Evolutionary conservation across 768 basidiomycete species (phyloP), one percentile per base, ranked within the genome.

Genomic region (Phanerochaete carnosa): DNA sequence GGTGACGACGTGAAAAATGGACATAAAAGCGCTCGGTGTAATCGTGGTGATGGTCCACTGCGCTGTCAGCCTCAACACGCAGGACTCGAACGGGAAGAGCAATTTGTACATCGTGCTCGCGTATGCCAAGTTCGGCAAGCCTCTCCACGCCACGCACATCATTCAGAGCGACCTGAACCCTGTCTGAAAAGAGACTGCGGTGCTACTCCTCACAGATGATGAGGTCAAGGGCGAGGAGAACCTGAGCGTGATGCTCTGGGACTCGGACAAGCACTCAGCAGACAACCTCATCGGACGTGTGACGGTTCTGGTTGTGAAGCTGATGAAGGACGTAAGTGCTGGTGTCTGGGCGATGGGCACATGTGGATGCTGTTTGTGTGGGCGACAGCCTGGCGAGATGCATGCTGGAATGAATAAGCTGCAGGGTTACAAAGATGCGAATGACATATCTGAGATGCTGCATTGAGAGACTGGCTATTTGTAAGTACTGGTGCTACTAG

Each of bases 221-320:
- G 81, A 83, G 61, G 72, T 83, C 54, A 79, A 80, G 69, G 73
- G 78, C 4, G 77, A 79, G 64, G 82, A 83, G 64, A 75, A 79
- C 45, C 65, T 80, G 28, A 65, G 72, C 6, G 74, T 72, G 15
- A 80, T 78, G 79, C 70, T 81, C 9, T 81, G 80, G 80, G 80
- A 81, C 62, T 77, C 75, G 28, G 80, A 81, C 63, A 75, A 76
- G 66, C 68, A 70, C 33, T 65, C 65, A 32, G 74, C 77, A 28
- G 79, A 80, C 62, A 80, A 83, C 64, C 68, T 81, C 11, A 76
- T 81, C 33, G 80, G 80, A 4, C 73, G 80, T 29, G 70, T 81
- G 25, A 72, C 78, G 53, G 75, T 83, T n/a, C 76, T 78, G 15
- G 74, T 83, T 25, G 69, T 65, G 50, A 77, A 82, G 52, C 70